Evolutionary conservation across 768 basidiomycete species (phyloP), one percentile per base, ranked within the genome.

Genomic region (Sarcodon aspratus): DNA sequence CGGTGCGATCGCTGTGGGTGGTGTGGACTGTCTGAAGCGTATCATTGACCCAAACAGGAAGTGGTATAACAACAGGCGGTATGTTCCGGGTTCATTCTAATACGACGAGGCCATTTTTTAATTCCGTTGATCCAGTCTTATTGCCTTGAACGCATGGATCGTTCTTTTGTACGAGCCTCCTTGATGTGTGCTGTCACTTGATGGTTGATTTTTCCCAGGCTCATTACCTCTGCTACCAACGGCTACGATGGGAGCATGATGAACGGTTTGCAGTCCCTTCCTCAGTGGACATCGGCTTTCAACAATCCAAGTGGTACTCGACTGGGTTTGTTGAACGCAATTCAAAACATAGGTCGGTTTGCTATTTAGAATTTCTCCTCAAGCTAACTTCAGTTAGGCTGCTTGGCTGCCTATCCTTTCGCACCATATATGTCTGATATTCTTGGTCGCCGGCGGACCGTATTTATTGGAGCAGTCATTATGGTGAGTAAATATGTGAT

Each of bases 31-130:
- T 33, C 76, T 74, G 55, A 63, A 61, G 7, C 78, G 79, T 54
- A 69, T 84, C 49, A 53, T 84, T 50, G 77, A 86, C 64, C 81
- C 80, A 10, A 75, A 61, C 50, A 69, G 79, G 60, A 84, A 70
- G 59, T 87, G 85, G 85, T 83, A 82, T 65, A 85, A 80, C 66
- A 86, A 87, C 70, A 75, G 62, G 63, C 71, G 84, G 80, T 80
- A 56, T n/a, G 69, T 51, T 11, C 36, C 10, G 49, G 35, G 13
- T 6, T n/a, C 46, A 37, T 36, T 21, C 49, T 43, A 32, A 31
- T 12, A 44, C 42, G 44, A 33, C 7, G 17, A 32, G 27, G 46
- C 40, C 15, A 10, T 12, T 18, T 37, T n/a, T 21, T 7, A 15
- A 17, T 21, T 40, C 7, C 44, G 12, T 18, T 33, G 32, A 35